Conservation (phyloP, 352 stramenopile species). For the Globisporangium heterothallicum region DNA sequence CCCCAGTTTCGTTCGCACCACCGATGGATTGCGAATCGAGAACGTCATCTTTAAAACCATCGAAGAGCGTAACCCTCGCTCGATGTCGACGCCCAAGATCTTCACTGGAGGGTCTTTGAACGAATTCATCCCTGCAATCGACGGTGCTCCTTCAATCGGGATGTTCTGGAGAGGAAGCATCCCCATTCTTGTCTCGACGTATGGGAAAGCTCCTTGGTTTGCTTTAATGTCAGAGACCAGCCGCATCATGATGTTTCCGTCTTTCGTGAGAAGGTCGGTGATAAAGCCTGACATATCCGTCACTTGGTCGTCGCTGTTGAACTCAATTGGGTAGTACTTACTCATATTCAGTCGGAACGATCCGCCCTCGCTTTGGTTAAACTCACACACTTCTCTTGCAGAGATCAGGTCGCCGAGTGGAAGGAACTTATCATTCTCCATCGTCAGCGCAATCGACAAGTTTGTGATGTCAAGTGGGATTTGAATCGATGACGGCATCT, state of each 20-base stretch:
- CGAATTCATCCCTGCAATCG: constrained; percentile 65
- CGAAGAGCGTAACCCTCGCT: constrained; percentile 29
- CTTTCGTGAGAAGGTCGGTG: constrained; percentile 46
- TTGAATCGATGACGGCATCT: constrained; percentile 64
- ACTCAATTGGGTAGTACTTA: constrained; percentile 56
- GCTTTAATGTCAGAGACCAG: constrained; percentile 26
- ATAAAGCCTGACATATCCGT: constrained; percentile 55
- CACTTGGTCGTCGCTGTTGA: constrained; percentile 30
- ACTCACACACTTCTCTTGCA: constrained; percentile 49
- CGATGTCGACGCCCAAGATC: constrained; percentile 61
- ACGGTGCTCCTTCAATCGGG: constrained; percentile 43
- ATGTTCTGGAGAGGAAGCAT: constrained; percentile 58
- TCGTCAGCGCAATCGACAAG: constrained; percentile 47
- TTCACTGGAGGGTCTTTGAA: constrained; percentile 58
- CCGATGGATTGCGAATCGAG: constrained; percentile 61
- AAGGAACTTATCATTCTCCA: constrained; percentile 32
- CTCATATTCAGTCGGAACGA: constrained; percentile 74
- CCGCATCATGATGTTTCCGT: constrained; percentile 54
- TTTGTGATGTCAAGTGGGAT: constrained; percentile 68
- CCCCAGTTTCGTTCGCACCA: constrained; percentile 57
- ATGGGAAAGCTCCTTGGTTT: constrained; percentile 56
- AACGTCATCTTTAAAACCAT: constrained; percentile 72
- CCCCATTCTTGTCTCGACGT: constrained; percentile 69
- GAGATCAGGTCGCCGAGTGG: constrained; percentile 50
- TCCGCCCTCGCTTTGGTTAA: constrained; percentile 46